These are phyloP conservation scores for Thielaviopsis euricoi DNA, from an alignment of 2,329 filamentous ascomycete genomes.

Conservation along the genomic window DNA sequence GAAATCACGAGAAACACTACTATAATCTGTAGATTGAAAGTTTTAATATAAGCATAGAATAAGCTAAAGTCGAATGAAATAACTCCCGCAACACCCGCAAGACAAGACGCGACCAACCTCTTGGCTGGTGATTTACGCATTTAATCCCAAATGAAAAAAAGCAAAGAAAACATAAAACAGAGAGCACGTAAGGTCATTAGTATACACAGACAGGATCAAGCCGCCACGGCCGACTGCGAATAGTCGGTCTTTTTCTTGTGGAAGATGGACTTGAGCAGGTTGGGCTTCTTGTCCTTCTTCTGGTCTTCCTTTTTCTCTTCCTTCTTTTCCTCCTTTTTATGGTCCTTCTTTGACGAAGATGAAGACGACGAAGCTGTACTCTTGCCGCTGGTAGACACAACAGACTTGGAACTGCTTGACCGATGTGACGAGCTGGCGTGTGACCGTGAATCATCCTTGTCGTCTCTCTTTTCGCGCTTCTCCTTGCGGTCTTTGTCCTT, in stretches of 20 bases:
- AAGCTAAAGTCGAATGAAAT: background rate
- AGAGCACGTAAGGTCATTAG: background rate
- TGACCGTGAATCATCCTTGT: conserved; percentile 18
- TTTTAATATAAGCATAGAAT: no score
- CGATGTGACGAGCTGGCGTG: background rate
- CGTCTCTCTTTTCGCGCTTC: conserved; percentile 19
- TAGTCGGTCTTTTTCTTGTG: conserved; percentile 32
- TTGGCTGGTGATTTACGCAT: background rate
- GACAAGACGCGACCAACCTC: background rate
- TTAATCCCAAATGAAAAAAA: background rate
- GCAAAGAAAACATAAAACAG: background rate
- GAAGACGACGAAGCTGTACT: background rate
- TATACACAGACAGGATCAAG: background rate
- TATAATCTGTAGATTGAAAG: no score
- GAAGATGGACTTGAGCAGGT: conserved; percentile 42
- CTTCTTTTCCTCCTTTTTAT: conserved; percentile 18
- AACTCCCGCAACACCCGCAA: background rate
- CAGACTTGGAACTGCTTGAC: conserved; percentile 14
- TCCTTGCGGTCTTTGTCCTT: conserved; percentile 15
- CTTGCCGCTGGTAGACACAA: background rate
- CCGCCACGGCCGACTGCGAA: background rate
- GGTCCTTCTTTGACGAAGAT: background rate
- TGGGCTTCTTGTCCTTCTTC: conserved; percentile 27
- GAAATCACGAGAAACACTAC: no score
- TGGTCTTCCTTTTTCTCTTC: conserved; percentile 24